phyloP scores from a whole-genome alignment of 139 green algal species.

The Edaphochlamys debaryana region DNA sequence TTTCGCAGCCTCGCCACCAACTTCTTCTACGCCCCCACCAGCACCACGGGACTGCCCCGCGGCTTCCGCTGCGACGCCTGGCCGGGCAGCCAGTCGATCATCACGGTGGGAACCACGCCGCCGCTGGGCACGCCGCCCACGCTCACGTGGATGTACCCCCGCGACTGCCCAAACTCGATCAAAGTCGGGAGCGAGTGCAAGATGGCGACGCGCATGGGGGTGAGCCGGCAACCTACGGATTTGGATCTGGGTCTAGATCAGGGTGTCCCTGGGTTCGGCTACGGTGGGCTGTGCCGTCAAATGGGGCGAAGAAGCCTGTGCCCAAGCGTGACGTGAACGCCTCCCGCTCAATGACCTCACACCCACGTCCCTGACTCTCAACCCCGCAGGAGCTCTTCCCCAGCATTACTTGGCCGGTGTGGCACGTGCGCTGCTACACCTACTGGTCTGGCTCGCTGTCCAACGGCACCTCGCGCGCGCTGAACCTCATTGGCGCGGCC shows the following conservation, averaged over 20 bases:
- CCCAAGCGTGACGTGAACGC: too few relatives aligned
- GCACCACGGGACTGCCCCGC: neutral
- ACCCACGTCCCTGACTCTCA: too few relatives aligned
- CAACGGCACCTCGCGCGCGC: neutral
- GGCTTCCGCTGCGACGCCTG: slow-evolving; percentile 39
- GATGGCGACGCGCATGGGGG: neutral
- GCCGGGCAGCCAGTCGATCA: neutral
- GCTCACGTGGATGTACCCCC: slow-evolving; percentile 37
- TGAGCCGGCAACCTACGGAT: too few relatives aligned
- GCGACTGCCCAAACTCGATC: slow-evolving; percentile 2
- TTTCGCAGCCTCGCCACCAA: slow-evolving; percentile 13
- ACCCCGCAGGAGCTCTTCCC: slow-evolving; percentile 18
- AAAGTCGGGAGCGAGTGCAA: neutral
- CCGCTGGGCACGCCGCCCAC: neutral
- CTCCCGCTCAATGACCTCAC: too few relatives aligned
- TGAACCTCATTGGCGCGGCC: neutral
- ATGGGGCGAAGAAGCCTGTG: too few relatives aligned
- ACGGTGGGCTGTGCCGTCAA: too few relatives aligned
- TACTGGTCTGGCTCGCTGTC: slow-evolving; percentile 1
- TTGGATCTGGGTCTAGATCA: too few relatives aligned
- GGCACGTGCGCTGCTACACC: slow-evolving; percentile 25
- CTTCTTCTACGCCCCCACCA: neutral
- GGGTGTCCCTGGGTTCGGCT: too few relatives aligned
- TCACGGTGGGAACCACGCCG: neutral
- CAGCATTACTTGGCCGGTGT: neutral